Evolutionary conservation across 805 yeast genomes (phyloP).

Genomic region (Candida incommunis): DNA sequence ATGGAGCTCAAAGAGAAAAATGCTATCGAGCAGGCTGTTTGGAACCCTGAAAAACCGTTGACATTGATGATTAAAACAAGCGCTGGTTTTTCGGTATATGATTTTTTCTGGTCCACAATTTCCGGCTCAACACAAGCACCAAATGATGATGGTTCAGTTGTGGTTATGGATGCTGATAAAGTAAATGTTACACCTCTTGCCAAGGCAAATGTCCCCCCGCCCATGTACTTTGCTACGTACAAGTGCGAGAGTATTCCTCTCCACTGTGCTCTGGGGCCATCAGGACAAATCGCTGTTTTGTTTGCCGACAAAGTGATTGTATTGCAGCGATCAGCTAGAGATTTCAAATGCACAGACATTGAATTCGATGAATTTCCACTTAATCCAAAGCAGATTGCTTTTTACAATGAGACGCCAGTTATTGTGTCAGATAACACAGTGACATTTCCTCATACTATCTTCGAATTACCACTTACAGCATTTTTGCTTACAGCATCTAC

Average conservation of each 20-base stretch:
- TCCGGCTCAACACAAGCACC: conserved; percentile 61
- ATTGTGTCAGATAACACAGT: conserved; percentile 25
- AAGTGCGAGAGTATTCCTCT: conserved; percentile 39
- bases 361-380: background rate
- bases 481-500: background rate
- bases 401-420: conserved; percentile 37
- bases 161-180: conserved; percentile 66
- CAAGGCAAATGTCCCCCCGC: conserved; percentile 89
- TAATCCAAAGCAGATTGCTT: conserved; percentile 43
- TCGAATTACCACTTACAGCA: background rate
- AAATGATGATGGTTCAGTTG: conserved; percentile 59
- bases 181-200: conserved; percentile 70
- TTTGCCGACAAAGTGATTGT: conserved; percentile 18
- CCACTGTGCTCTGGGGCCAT: conserved; percentile 48
- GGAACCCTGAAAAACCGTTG: conserved; percentile 79
- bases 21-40: conserved; percentile 8
- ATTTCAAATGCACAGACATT: background rate
- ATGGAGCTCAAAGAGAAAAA: conserved; percentile 38
- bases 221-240: conserved; percentile 61
- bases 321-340: background rate
- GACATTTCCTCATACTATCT: background rate
- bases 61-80: conserved; percentile 38
- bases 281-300: conserved; percentile 43
- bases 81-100: conserved; percentile 29
- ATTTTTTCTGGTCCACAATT: conserved; percentile 46